Evolutionary conservation across 805 yeast genomes (phyloP), one percentile per base, ranked within the genome.

Genomic region (Kluyveromyces nonfermentans): DNA sequence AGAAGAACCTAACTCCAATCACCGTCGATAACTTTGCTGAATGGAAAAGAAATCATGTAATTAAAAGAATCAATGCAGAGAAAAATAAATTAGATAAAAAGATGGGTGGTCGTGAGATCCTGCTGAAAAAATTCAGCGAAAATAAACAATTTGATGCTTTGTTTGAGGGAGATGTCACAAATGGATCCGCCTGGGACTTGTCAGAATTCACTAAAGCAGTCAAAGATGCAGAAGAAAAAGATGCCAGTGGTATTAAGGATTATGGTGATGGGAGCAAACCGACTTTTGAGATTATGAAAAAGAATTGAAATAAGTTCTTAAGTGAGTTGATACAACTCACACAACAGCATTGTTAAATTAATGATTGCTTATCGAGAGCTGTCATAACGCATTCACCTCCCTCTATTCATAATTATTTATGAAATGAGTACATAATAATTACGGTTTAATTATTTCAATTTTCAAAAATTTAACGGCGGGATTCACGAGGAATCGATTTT

Each of bases 41-140:
- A 56, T 93, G 98, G 97, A 88, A 89, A 67, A 60, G 67, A 51
- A 75, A 78, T 48, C 88, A 87, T 54, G 67, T 68, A 47, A 75
- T 75, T 46, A 75, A 75, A 62, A 80, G 72, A 65, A 67, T 71
- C 35, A 69, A 70, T 41, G 67, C 63, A 12, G 65, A 64, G 48
- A 55, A 65, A 39, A 64, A 64, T 47, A 64, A 58, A 31, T 65
- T 62, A 33, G 69, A 63, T 31, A 78, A 72, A 60, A 72, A 62
- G 28, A 65, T 76, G 39, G 74, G 82, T 7, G 95, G 95, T 52
- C 77, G 74, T 60, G 89, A 85, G 62, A 67, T 82, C 41, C 72
- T 85, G 40, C 67, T 76, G 63, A 75, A 75, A 64, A 74, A 77
- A 63, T 79, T 72, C 60, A 64, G 57, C 44, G 85, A 80, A 57